Base-by-base conservation (phyloP, 768 basidiomycete species). In the Leccinum rimulosum region DNA sequence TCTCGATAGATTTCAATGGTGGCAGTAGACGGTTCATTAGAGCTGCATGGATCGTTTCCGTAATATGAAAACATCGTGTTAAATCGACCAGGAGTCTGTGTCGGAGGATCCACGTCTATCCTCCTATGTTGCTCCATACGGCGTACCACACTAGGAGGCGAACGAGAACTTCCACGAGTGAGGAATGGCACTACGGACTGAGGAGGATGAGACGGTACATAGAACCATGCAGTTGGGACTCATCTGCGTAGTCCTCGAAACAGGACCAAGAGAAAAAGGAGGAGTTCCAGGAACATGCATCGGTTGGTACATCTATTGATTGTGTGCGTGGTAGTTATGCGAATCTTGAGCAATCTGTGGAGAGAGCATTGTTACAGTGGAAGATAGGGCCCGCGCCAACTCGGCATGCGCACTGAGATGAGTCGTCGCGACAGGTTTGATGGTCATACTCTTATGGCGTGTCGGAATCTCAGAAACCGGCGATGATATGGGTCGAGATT, bases 71-170 rank as follows among this genome's bases (percentile, higher is more conserved):
- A 72, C 31, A 17, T 17, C 5, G 76, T 64, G 63, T 82, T 82
- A 54, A 81, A 75, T 57, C 78, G 78, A 27, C 77, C 77, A 15
- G 82, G 76, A 45, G 81, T 76, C 22, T 79, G 77, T 40, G 79
- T 77, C 35, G n/a, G 50, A 35, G 50, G 43, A 56, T 80, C 76
- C 9, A 76, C 72, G 47, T 52, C 59, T 17, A 66, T 66, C 67
- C 80, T 82, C 33, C 77, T 64, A 36, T 76, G 75, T 28, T 72
- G 70, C 47, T 81, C 76, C 1, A 63, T 52, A 17, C 45, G 52
- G 14, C 28, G 61, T n/a, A 55, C 43, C 38, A 50, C 36, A 25
- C 61, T 52, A 2, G 71, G 68, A 28, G 56, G 22, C 0, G 65
- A 55, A 58, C 57, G 65, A 35, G 65, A 36, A 27, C 64, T 25